Evolutionary conservation across 257 asterid species (phyloP).

Genomic region (Salvia hispanica): DNA sequence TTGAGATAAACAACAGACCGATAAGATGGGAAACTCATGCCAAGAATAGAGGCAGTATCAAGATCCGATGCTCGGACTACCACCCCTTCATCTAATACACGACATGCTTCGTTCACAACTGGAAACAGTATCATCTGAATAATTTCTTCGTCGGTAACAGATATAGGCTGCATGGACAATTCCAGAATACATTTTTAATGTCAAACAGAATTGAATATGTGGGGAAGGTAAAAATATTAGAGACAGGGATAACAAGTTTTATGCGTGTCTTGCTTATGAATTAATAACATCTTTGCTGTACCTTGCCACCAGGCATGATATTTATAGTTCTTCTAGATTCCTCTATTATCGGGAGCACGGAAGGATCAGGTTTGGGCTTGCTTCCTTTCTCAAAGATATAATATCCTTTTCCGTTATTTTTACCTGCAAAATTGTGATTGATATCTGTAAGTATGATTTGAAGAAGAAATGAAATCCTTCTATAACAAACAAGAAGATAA

Average conservation of each 20-base stretch:
- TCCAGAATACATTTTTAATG: slow-evolving; percentile 14
- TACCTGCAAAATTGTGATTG: slow-evolving; percentile 55
- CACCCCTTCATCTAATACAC: slow-evolving; percentile 81
- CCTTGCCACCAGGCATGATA: slow-evolving; percentile 96
- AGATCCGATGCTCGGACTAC: slow-evolving; percentile 94
- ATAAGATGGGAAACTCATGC: slow-evolving; percentile 96
- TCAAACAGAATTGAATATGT: not conserved
- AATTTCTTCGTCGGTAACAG: slow-evolving; percentile 78
- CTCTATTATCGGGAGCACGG: slow-evolving; percentile 76
- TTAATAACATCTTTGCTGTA: slow-evolving; percentile 29
- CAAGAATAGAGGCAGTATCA: slow-evolving; percentile 87
- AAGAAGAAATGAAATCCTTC: slow-evolving; percentile 20
- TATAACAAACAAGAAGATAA: slow-evolving; percentile 25
- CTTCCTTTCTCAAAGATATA: slow-evolving; percentile 85
- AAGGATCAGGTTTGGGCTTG: slow-evolving; percentile 87
- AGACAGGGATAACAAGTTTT: slow-evolving; percentile 4
- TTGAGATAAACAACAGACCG: slow-evolving; percentile 53
- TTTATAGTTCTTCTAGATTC: slow-evolving; percentile 82
- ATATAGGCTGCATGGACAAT: slow-evolving; percentile 69
- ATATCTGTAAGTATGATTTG: slow-evolving; percentile 25
- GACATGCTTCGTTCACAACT: slow-evolving; percentile 93
- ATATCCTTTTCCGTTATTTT: slow-evolving; percentile 89
- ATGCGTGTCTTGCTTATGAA: too few species aligned
- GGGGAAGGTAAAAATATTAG: not conserved
- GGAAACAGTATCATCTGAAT: slow-evolving; percentile 95